Evolutionary conservation across 179 eudicot genomes (phyloP), one percentile per base, ranked within the genome.

Genomic region (Beta lomatogona): DNA sequence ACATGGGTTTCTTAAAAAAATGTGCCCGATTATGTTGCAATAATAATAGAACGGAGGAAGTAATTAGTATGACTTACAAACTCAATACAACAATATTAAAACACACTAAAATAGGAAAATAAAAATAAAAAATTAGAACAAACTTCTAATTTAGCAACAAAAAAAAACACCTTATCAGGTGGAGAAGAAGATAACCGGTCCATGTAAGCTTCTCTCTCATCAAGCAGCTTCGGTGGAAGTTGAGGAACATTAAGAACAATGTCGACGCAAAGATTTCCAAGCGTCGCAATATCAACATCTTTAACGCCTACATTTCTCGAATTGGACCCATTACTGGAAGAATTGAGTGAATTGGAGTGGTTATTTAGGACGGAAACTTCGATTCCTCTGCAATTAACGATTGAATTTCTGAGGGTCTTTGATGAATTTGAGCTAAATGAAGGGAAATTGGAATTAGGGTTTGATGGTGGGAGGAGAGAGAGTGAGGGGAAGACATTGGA

Each of bases 181-280:
- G 97, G 96, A 77, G 94, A 93, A 54, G 91, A 80, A 11, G 96
- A 82, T 21, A 96, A 79, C 8, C 72, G 52, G 7, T 94, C 91
- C 98, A 92, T 91, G 60, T 89, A 94, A 86, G 86, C 89, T 84
- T 91, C 87, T 4, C 97, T 87, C 73, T 89, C 90, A 3, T 80
- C 78, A 12, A 83, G 14, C 45, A 88, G 70, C 10, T 80, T 73
- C 16, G 98, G 97, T 15, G 99, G 99, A 82, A 96, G 89, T 63
- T 87, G 68, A n/a, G 94, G 93, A 15, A 96, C 98, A 85, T 83
- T 87, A 44, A 96, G 93, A 19, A 94, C 97, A 81, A 96, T 89
- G 79, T 94, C 99, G 55, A 96, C 93, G 63, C 98, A 96, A 14
- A 96, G 90, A 75, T 94, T 94, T 10, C 99, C 99, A 10, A 96